A percentile compares a stretch with the other conserved stretches of the same genome.
These are phyloP conservation scores for Nemania diffusa DNA, from an alignment of 2,329 filamentous ascomycete genomes.

Conservation along the genomic window DNA sequence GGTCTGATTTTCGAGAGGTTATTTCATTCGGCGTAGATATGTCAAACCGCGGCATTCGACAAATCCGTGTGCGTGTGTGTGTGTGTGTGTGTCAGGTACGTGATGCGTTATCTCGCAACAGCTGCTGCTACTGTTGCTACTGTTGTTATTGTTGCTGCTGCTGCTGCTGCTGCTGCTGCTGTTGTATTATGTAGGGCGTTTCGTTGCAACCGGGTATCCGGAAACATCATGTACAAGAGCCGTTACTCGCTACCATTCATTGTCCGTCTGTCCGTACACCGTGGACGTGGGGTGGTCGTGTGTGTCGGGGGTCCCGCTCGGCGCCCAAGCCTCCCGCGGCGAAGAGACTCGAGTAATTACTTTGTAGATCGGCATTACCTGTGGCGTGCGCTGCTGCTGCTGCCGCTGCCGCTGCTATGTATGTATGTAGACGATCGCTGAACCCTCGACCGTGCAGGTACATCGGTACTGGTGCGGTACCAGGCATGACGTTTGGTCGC, in stretches of 20 bases:
- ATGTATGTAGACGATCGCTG: neutral
- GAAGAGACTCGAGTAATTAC: no score
- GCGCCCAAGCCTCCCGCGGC: slow-evolving; percentile 26
- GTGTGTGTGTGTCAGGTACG: neutral
- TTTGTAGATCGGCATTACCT: neutral
- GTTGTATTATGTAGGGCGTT: neutral
- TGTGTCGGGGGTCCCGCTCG: slow-evolving; percentile 27
- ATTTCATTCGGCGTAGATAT: slow-evolving; percentile 4
- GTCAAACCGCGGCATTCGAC: neutral
- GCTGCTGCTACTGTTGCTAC: no score
- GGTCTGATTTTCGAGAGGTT: neutral
- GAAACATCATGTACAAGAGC: slow-evolving; percentile 2
- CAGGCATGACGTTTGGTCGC: neutral
- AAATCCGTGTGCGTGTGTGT: no score
- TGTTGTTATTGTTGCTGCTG: no score
- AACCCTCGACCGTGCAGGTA: neutral
- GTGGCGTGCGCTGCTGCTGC: slow-evolving; percentile 7
- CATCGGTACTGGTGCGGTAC: neutral
- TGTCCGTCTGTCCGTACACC: slow-evolving; percentile 1
- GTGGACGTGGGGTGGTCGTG: slow-evolving; percentile 6
- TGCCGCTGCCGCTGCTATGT: no score
- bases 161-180: slow-evolving; percentile 18
- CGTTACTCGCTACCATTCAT: neutral
- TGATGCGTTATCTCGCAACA: slow-evolving; percentile 6
- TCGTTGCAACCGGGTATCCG: slow-evolving; percentile 8